phyloP scores from a whole-genome alignment of 129 eudicot species.

The Centella asiatica region DNA sequence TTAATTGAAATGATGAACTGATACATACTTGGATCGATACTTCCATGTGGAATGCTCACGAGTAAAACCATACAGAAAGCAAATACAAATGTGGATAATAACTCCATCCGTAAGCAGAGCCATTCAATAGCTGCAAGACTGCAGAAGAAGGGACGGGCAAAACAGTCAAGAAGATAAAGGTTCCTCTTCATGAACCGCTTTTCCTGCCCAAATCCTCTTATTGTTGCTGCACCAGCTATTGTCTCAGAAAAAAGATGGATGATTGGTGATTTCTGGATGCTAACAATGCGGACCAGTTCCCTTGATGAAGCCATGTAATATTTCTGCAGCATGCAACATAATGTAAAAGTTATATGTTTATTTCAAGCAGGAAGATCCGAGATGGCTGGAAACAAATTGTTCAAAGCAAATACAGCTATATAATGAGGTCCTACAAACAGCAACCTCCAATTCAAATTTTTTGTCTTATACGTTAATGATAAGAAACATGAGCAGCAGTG shows the following conservation, averaged over 20 bases:
- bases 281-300: constrained; percentile 88
- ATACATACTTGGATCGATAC: constrained; percentile 90
- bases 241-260: constrained; percentile 91
- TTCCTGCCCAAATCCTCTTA: constrained; percentile 96
- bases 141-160: constrained; percentile 97
- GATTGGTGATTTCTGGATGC: constrained; percentile 97
- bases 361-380: not conserved
- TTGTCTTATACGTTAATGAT: not conserved
- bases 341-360: constrained; percentile 1
- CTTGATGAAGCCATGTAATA: constrained; percentile 99
- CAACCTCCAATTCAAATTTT: not conserved
- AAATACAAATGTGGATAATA: constrained; percentile 86
- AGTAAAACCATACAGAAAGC: constrained; percentile 88
- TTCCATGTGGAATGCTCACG: constrained; percentile 90
- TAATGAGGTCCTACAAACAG: not conserved
- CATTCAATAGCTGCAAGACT: constrained; percentile 97
- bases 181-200: constrained; percentile 95
- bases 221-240: constrained; percentile 96
- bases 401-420: not conserved
- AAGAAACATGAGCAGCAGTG: not conserved
- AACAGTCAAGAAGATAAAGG: constrained; percentile 89
- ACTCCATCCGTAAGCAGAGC: constrained; percentile 98
- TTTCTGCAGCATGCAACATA: constrained; percentile 52
- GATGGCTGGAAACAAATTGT: not conserved
- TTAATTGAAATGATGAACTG: not conserved